Conservation (phyloP, 1,284 basidiomycete species). For the Puccinia triticina region DNA sequence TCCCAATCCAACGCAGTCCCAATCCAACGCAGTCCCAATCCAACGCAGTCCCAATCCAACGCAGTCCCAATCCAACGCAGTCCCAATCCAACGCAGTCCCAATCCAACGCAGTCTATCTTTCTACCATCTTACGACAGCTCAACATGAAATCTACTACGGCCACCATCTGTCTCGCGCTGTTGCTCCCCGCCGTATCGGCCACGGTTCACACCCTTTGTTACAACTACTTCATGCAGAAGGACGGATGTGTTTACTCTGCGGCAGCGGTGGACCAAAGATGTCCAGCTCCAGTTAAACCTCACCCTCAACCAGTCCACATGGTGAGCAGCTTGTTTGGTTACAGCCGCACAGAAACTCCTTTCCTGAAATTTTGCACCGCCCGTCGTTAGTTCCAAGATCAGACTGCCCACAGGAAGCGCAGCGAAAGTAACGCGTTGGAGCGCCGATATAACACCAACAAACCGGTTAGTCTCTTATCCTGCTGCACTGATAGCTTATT, state of each 20-base stretch:
- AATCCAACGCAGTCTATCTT: not conserved
- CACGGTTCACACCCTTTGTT: constrained; percentile 8
- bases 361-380: not conserved
- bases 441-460: constrained; percentile 28
- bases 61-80: too few species aligned
- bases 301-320: not conserved
- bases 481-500: not conserved
- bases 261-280: not conserved
- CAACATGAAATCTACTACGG: not conserved
- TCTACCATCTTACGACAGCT: not conserved
- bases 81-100: too few species aligned
- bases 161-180: not conserved
- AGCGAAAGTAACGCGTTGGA: not conserved
- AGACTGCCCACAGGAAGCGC: not conserved
- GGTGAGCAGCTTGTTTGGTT: not conserved
- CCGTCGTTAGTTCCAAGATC: not conserved
- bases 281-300: not conserved
- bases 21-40: too few species aligned
- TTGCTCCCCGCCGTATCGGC: not conserved
- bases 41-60: too few species aligned
- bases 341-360: not conserved
- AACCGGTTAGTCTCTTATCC: not conserved
- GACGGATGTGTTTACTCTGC: constrained; percentile 29
- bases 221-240: constrained; percentile 31
- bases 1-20: too few species aligned